phyloP scores from a whole-genome alignment of 1,284 basidiomycete species.

The Mycosarcoma mackinlayi region DNA sequence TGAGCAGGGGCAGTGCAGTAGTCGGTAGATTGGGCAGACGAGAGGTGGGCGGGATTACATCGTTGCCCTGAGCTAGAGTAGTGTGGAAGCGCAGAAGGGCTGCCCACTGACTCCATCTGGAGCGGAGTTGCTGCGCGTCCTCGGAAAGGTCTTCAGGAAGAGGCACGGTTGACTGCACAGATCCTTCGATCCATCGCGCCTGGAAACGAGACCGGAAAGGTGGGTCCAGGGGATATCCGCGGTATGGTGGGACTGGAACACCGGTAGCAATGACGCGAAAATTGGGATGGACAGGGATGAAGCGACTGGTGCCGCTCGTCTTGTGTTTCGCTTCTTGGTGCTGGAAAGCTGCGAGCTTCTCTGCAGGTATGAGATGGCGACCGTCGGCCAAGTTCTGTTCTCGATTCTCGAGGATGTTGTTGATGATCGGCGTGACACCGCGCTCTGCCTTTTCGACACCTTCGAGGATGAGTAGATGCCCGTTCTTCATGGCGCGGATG shows the following conservation, averaged over 20 bases:
- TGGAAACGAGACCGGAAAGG: slow-evolving; percentile 70
- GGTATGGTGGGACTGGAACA: slow-evolving; percentile 67
- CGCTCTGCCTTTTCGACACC: slow-evolving; percentile 68
- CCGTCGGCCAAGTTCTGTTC: slow-evolving; percentile 69
- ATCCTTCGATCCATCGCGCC: slow-evolving; percentile 66
- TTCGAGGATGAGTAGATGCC: slow-evolving; percentile 68
- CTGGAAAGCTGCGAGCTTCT: slow-evolving; percentile 55
- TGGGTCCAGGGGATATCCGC: slow-evolving; percentile 68
- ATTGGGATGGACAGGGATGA: slow-evolving; percentile 67
- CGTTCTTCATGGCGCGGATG: slow-evolving; percentile 69
- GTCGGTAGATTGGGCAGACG: slow-evolving; percentile 62
- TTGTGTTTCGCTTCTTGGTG: slow-evolving; percentile 29
- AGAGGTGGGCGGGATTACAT: slow-evolving; percentile 58
- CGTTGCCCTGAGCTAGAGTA: slow-evolving; percentile 52
- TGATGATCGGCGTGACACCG: slow-evolving; percentile 67
- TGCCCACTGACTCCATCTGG: slow-evolving; percentile 56
- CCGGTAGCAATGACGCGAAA: slow-evolving; percentile 69
- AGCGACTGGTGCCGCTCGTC: slow-evolving; percentile 31
- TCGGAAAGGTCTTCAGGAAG: slow-evolving; percentile 31
- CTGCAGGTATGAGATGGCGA: slow-evolving; percentile 68
- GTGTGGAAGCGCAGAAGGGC: slow-evolving; percentile 58
- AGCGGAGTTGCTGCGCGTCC: slow-evolving; percentile 43
- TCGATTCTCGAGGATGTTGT: slow-evolving; percentile 69
- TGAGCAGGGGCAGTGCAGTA: slow-evolving; percentile 60
- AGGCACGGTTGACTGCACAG: slow-evolving; percentile 44